Evolutionary conservation across 2,329 filamentous ascomycete genomes (phyloP).

Genomic region (Diaporthe sp.): DNA sequence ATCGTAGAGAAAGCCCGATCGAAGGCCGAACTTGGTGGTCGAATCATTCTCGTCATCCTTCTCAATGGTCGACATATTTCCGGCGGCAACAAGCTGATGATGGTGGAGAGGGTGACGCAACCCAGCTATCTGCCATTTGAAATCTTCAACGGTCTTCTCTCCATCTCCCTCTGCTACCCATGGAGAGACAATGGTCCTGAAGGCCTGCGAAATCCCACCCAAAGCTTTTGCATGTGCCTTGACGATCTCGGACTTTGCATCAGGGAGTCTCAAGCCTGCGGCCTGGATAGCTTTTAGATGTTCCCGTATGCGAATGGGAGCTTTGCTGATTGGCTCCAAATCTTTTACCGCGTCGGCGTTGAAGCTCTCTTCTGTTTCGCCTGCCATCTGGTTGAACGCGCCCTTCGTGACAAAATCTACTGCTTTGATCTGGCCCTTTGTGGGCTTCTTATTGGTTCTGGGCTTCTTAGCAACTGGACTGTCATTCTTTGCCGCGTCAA

Average conservation of each 20-base stretch:
- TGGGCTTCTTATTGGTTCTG: background rate
- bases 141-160: background rate
- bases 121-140: background rate
- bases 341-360: background rate
- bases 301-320: background rate
- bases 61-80: background rate
- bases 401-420: background rate
- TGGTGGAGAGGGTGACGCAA: background rate
- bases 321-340: background rate
- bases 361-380: background rate
- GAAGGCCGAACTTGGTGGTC: background rate
- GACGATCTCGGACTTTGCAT: background rate
- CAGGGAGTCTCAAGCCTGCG: background rate
- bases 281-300: background rate
- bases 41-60: background rate
- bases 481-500: background rate
- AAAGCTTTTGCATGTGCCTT: background rate
- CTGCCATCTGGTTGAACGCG: background rate
- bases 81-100: background rate
- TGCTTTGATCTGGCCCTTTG: background rate
- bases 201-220: background rate
- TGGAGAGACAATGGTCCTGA: background rate
- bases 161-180: background rate
- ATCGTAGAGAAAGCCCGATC: constrained; percentile 1
- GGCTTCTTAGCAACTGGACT: background rate